Evolutionary conservation across 2,329 filamentous ascomycete species (phyloP).

Genomic region (Claviceps pazoutovae): DNA sequence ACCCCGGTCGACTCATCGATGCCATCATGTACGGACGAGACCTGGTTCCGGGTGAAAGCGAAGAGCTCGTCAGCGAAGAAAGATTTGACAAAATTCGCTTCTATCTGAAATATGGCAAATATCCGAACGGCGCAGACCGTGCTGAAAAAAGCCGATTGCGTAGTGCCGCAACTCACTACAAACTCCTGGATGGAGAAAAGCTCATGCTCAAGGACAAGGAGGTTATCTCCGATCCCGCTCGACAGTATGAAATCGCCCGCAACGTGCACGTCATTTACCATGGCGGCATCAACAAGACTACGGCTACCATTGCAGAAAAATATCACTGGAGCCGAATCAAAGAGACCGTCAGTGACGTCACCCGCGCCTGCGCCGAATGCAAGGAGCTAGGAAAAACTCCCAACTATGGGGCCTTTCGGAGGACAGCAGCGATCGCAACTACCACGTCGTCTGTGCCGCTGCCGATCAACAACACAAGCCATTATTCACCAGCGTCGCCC

Average conservation of each 20-base stretch:
- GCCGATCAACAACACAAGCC: neutral
- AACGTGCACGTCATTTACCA: slow-evolving; percentile 62
- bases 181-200: slow-evolving; percentile 62
- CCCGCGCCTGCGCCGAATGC: slow-evolving; percentile 81
- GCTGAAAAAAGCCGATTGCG: slow-evolving; percentile 91
- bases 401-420: slow-evolving; percentile 15
- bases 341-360: slow-evolving; percentile 88
- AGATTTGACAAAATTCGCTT: slow-evolving; percentile 98
- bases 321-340: slow-evolving; percentile 99
- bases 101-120: slow-evolving; percentile 89
- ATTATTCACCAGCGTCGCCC: neutral
- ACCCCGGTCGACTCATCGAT: slow-evolving; percentile 55
- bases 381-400: slow-evolving; percentile 59
- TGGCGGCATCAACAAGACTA: slow-evolving; percentile 96
- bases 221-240: slow-evolving; percentile 78
- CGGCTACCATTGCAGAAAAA: slow-evolving; percentile 79
- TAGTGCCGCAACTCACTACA: slow-evolving; percentile 90
- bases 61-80: slow-evolving; percentile 83
- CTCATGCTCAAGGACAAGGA: slow-evolving; percentile 97
- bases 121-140: slow-evolving; percentile 82
- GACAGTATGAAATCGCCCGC: slow-evolving; percentile 81
- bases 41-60: slow-evolving; percentile 43
- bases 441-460: neutral
- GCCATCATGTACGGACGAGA: slow-evolving; percentile 67
- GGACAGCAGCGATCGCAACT: slow-evolving; percentile 3